These are phyloP conservation scores for Lasiodiplodia sp. DNA, from an alignment of 2,329 filamentous ascomycete genomes.

Conservation along the genomic window DNA sequence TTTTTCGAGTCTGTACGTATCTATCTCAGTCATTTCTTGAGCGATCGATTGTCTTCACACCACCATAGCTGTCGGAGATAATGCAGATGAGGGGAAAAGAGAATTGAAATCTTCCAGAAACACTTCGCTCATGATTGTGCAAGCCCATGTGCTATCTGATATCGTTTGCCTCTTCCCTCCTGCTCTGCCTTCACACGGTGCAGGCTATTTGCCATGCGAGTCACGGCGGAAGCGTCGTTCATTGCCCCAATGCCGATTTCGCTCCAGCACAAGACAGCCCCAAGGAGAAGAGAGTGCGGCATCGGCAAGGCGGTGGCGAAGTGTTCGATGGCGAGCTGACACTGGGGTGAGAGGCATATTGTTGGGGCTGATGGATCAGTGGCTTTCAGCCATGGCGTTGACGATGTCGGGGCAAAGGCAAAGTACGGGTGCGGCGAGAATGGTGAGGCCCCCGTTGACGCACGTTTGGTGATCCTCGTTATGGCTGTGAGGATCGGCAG, in stretches of 20 bases:
- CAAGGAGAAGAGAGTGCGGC: neutral
- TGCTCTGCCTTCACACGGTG: neutral
- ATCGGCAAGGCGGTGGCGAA: neutral
- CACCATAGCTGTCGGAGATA: neutral
- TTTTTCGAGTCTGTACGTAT: neutral
- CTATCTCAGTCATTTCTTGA: constrained; percentile 1
- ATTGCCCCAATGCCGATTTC: neutral
- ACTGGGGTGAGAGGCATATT: neutral
- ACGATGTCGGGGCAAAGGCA: neutral
- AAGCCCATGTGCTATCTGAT: neutral
- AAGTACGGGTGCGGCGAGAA: constrained; percentile 8
- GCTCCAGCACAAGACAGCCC: neutral
- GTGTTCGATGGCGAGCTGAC: neutral
- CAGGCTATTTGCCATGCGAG: neutral
- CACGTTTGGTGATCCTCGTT: constrained; percentile 5
- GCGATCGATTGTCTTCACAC: neutral
- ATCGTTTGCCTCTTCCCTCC: neutral
- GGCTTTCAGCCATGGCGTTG: constrained; percentile 13
- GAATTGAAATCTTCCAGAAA: neutral
- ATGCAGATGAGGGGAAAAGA: constrained; percentile 1
- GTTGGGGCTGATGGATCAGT: constrained; percentile 1
- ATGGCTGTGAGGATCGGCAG: neutral
- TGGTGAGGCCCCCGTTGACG: constrained; percentile 11
- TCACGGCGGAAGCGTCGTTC: neutral
- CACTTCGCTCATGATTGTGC: neutral